These are phyloP conservation scores for Fusarium nelsonii DNA, from an alignment of 2,329 filamentous ascomycete species.

Conservation along the genomic window DNA sequence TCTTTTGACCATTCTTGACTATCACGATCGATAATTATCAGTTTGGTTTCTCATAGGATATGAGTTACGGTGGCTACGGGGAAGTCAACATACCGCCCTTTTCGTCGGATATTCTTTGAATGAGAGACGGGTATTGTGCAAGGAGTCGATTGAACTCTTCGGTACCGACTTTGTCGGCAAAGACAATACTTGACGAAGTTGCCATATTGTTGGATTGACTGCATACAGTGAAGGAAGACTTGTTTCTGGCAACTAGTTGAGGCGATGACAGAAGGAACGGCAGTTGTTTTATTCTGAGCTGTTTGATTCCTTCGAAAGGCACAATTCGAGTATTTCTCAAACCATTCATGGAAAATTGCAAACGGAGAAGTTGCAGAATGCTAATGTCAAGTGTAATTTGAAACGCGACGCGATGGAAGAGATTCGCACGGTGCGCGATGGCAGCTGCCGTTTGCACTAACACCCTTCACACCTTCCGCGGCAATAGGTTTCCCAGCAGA, in stretches of 20 bases:
- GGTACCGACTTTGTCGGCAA: slow-evolving; percentile 45
- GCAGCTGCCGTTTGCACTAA: not conserved
- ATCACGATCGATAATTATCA: slow-evolving; percentile 14
- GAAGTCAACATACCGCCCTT: slow-evolving; percentile 57
- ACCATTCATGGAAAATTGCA: not conserved
- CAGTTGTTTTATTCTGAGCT: not conserved
- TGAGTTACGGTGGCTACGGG: not conserved
- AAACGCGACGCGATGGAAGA: slow-evolving; percentile 31
- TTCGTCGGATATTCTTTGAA: slow-evolving; percentile 58
- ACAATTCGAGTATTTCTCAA: not conserved
- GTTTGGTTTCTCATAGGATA: not conserved
- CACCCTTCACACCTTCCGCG: not conserved
- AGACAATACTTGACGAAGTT: slow-evolving; percentile 14
- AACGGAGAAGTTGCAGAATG: slow-evolving; percentile 12
- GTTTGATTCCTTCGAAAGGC: not conserved
- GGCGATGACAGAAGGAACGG: not conserved
- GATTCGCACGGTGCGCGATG: slow-evolving; percentile 21
- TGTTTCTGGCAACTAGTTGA: not conserved
- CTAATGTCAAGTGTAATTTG: not conserved
- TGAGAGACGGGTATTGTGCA: slow-evolving; percentile 55
- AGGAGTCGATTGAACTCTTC: slow-evolving; percentile 55
- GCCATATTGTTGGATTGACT: slow-evolving; percentile 31
- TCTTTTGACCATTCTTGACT: slow-evolving; percentile 64
- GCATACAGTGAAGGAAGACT: not conserved
- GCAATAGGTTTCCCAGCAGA: not conserved